Conservation (phyloP, 1,284 basidiomycete genomes). For the Meira miltonrushii region DNA sequence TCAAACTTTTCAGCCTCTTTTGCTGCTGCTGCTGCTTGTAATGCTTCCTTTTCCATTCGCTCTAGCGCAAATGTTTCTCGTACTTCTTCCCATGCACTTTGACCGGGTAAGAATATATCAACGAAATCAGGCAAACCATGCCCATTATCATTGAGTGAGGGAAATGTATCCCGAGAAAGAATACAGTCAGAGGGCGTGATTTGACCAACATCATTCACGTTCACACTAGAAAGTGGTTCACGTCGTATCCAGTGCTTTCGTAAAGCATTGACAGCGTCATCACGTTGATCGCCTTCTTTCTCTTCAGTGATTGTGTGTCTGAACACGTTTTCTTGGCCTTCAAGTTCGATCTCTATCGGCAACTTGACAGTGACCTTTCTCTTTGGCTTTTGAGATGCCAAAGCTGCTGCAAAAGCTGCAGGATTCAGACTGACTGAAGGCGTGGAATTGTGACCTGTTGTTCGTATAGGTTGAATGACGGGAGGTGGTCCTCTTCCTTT, state of each 20-base stretch:
- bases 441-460: conserved; percentile 41
- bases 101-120: conserved; percentile 45
- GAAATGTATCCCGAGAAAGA: conserved; percentile 21
- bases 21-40: conserved; percentile 19
- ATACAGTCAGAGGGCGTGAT: conserved; percentile 9
- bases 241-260: conserved; percentile 21
- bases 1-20: conserved; percentile 4
- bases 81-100: conserved; percentile 39
- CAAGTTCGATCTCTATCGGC: neutral
- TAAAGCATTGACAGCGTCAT: conserved; percentile 12
- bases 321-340: conserved; percentile 4
- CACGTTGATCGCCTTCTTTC: conserved; percentile 5
- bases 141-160: conserved; percentile 24
- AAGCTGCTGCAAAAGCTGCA: conserved; percentile 30
- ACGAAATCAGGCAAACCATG: conserved; percentile 36
- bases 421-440: conserved; percentile 40
- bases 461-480: conserved; percentile 34
- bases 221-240: conserved; percentile 8
- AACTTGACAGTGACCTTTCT: conserved; percentile 7
- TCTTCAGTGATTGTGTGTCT: neutral
- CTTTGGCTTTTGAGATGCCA: conserved; percentile 20
- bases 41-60: neutral
- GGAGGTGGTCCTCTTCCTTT: conserved; percentile 21
- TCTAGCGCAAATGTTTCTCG: conserved; percentile 2
- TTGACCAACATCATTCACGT: conserved; percentile 9